Evolutionary conservation across 2,329 filamentous ascomycete genomes (phyloP), one percentile per base, ranked within the genome.

Genomic region (Claviceps spartinae): DNA sequence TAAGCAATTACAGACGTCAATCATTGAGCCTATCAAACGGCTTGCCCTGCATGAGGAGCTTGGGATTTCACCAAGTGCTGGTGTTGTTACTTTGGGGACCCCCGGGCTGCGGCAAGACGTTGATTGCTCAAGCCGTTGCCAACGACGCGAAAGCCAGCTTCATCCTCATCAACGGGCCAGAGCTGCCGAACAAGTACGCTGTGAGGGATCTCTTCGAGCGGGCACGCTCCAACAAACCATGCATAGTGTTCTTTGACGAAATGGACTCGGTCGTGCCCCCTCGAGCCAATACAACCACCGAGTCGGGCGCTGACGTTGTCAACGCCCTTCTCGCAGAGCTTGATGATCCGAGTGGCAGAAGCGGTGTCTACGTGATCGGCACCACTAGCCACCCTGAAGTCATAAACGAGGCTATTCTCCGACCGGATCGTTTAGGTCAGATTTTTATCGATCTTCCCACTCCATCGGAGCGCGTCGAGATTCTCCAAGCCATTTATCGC

Each of bases 221-320:
- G 16, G 93, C 93, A 1, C 81, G 90, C 49, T 86, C 86, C 1
- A 91, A 86, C 7, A 79, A 89, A 0, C 93, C 93, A 1, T 97
- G 91, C 63, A 88, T 98, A 51, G 83, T 98, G 54, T 97, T 98
- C 77, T 97, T 98, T 64, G 93, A 98, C 65, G 93, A 98, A 69
- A 78, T 98, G 50, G 93, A 98, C 67, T 91, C 93, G 1, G 74
- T 98, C 2, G 90, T 93, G 0, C 90, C 91, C 0, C 83, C 83
- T 49, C 82, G 93, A 51, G 88, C 91, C 62, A 85, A 85, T 52
- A 76, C 77, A 1, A 78, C 87, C 2, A 87, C 84, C 2, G 91
- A 97, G 65, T 85, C 88, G 5, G 88, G 86, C 47, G 83, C 88
- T 1, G 82, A 93, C 37, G 88, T 98, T 2, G 93, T 98, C 58